Conservation (phyloP, 1,284 basidiomycete genomes). For the Moesziomyces aphidis region DNA sequence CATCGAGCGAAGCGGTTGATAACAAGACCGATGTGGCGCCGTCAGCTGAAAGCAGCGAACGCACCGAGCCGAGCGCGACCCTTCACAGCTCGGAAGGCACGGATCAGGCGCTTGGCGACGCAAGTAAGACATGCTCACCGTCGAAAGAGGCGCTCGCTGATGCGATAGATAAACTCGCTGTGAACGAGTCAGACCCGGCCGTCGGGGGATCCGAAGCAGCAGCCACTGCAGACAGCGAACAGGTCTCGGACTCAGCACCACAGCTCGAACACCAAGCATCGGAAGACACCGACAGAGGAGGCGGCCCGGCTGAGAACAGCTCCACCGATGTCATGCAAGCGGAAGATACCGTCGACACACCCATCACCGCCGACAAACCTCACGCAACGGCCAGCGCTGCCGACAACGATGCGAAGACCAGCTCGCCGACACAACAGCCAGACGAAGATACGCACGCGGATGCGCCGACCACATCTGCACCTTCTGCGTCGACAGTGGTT, state of each 20-base stretch:
- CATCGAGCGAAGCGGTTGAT: constrained; percentile 4
- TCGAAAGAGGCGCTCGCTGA: neutral
- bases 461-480: neutral
- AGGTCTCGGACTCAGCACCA: neutral
- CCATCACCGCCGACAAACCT: neutral
- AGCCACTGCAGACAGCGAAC: neutral
- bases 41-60: neutral
- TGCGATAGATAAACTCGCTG: neutral
- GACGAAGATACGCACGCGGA: neutral
- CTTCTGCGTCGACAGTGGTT: neutral
- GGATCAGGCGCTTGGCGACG: neutral
- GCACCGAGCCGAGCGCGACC: neutral
- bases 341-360: too few relatives aligned
- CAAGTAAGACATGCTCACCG: neutral
- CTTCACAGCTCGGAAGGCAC: too few relatives aligned
- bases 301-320: neutral
- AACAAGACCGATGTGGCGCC: neutral
- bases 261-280: neutral
- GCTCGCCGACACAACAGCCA: neutral
- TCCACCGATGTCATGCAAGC: neutral
- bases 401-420: neutral
- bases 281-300: neutral
- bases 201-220: neutral
- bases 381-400: neutral
- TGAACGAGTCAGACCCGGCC: neutral